Conservation (phyloP, 202 grass and related monocot species). For the Eragrostis tef region DNA sequence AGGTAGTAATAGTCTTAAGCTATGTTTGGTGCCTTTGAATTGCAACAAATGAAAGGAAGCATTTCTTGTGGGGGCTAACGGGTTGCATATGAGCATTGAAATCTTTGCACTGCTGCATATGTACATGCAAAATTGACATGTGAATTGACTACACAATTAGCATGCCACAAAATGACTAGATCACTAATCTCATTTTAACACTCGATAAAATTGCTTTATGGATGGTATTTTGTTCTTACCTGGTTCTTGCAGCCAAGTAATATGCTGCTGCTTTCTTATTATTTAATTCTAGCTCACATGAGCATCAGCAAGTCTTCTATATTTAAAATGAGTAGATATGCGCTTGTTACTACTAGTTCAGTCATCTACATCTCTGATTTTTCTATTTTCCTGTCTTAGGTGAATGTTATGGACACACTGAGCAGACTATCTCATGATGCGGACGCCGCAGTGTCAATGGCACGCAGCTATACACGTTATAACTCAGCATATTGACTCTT, state of each 20-base stretch:
- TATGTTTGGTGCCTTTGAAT: not conserved
- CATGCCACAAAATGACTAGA: not conserved
- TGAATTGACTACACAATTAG: not conserved
- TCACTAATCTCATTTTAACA: not conserved
- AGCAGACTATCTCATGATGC: slow-evolving; percentile 79
- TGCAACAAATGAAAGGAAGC: not conserved
- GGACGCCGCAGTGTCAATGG: slow-evolving; percentile 76
- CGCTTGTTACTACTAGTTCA: not conserved
- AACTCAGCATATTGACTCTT: not conserved
- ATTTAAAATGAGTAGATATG: not conserved
- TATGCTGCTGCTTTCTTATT: not conserved
- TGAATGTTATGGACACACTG: slow-evolving; percentile 80
- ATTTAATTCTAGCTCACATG: slow-evolving; percentile 8
- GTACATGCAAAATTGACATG: not conserved
- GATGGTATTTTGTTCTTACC: not conserved
- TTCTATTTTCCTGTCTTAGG: slow-evolving; percentile 51
- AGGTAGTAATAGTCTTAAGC: not conserved
- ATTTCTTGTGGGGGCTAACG: not conserved
- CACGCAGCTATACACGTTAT: not conserved
- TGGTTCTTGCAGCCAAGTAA: not conserved
- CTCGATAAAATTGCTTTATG: not conserved
- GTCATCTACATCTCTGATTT: slow-evolving; percentile 5
- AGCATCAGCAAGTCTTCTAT: not conserved
- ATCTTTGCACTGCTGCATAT: not conserved
- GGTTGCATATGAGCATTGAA: not conserved